Percentiles rank a stretch among this genome's conserved stretches.
Conservation (phyloP, 371 early-diverging fungal species). For the Conidiobolus coronatus region DNA sequence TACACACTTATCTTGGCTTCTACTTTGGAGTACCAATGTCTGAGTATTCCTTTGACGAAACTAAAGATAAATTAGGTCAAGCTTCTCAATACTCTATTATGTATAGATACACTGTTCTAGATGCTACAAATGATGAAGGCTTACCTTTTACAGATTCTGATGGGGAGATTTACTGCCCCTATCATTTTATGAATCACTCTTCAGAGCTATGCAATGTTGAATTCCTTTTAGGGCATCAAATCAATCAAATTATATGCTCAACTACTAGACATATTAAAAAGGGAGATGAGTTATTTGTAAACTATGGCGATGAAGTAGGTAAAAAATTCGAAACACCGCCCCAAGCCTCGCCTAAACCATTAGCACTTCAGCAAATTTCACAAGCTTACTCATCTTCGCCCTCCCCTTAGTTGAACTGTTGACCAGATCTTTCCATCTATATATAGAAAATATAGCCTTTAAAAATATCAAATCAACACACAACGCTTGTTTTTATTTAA, state of each 20-base stretch:
- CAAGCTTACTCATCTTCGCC: too few relatives aligned
- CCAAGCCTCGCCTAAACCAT: too few relatives aligned
- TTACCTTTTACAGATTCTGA: constrained; percentile 35
- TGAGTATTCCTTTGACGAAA: constrained; percentile 63
- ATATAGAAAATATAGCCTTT: too few relatives aligned
- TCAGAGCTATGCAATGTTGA: constrained; percentile 26
- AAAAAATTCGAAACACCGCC: too few relatives aligned
- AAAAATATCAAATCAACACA: too few relatives aligned
- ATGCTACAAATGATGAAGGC: constrained; percentile 60
- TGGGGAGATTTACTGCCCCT: constrained; percentile 49
- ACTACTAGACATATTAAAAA: constrained; percentile 31
- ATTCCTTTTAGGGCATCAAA: constrained; percentile 42
- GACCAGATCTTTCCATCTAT: too few relatives aligned
- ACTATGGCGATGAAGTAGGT: constrained; percentile 38
- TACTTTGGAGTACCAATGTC: constrained; percentile 86
- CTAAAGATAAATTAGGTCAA: constrained; percentile 52
- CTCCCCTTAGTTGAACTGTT: too few relatives aligned
- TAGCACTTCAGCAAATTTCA: too few relatives aligned
- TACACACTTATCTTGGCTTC: constrained; percentile 50
- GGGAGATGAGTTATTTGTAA: constrained; percentile 62
- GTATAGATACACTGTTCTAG: constrained; percentile 60
- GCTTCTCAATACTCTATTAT: constrained; percentile 59
- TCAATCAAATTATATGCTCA: constrained; percentile 59
- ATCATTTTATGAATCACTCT: constrained; percentile 68
- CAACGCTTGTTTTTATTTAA: too few relatives aligned